Evolutionary conservation across 2,329 filamentous ascomycete species (phyloP), one percentile per base, ranked within the genome.

Genomic region (Neurospora sp.): DNA sequence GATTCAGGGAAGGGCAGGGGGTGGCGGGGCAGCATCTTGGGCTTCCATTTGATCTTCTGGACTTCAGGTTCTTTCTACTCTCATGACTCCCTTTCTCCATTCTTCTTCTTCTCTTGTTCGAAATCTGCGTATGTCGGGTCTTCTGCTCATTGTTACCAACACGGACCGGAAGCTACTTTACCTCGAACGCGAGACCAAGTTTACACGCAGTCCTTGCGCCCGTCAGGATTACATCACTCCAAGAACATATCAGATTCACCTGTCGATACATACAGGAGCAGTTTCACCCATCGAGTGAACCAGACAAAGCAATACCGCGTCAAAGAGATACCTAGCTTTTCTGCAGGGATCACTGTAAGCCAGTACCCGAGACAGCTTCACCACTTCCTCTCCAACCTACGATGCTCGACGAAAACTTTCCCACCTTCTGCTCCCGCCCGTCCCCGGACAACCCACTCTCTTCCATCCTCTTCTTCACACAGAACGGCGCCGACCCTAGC

Each of bases 351-450:
- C 6, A 8, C 12, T 62, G 3, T 57, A 33, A 57, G 23, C 46
- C 23, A 57, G 23, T 15, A 33, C 15, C 52, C 52, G 52, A 62
- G 52, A 33, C 52, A 62, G 3, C 12, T 62, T 33, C 3, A 62
- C 46, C 46, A 57, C 10, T 33, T 28, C 11, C n/a, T 8, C 11
- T 17, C 33, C 8, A 39, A 71, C 62, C 70, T 75, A 79, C 73
- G 70, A 97, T 97, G 93, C 87, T 97, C 76, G 93, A 97, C 88
- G 92, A 96, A 79, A 97, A 94, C 80, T 88, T 97, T n/a, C 94
- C 94, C 69, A 93, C 86, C 65, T 89, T 88, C 77, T 85, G 82
- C 75, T 85, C 86, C 78, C 84, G 82, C 73, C 80, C 82, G 23
- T 83, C 83, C 40, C 80, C 84, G 70, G 84, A 87, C 69, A 84